Percentiles rank a stretch among this genome's conserved stretches.
Evolutionary conservation across 139 green algal genomes (phyloP).

Genomic region (Picochlorum costavermella): DNA sequence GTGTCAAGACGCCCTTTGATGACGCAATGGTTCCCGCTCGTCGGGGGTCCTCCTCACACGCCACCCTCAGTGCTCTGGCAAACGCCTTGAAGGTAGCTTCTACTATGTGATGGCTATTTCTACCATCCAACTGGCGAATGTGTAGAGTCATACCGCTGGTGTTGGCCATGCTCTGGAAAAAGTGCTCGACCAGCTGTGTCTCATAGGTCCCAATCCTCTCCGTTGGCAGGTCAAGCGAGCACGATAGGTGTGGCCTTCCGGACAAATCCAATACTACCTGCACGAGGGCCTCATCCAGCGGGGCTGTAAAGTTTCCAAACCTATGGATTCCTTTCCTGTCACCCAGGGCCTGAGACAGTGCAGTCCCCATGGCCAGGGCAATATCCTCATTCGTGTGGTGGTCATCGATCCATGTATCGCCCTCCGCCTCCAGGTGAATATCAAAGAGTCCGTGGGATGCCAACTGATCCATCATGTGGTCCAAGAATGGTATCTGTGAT

Average conservation of each 20-base stretch:
- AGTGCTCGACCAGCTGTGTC: slow-evolving; percentile 94
- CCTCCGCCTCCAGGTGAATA: slow-evolving; percentile 63
- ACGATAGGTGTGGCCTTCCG: slow-evolving; percentile 71
- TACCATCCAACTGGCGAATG: slow-evolving; percentile 78
- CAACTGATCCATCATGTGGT: slow-evolving; percentile 99
- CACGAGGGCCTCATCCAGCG: slow-evolving; percentile 90
- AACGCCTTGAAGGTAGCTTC: slow-evolving; percentile 99
- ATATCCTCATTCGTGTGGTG: slow-evolving; percentile 99
- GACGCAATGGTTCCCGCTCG: slow-evolving; percentile 68
- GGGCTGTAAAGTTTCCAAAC: slow-evolving; percentile 90
- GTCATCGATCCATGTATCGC: slow-evolving; percentile 97
- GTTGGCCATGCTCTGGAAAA: slow-evolving; percentile 92
- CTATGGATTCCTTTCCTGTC: slow-evolving; percentile 90
- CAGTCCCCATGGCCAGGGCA: slow-evolving; percentile 58
- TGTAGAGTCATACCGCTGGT: slow-evolving; percentile 87
- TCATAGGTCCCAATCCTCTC: slow-evolving; percentile 88
- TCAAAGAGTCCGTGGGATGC: slow-evolving; percentile 80
- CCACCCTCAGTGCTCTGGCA: slow-evolving; percentile 81
- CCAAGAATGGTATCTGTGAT: slow-evolving; percentile 80
- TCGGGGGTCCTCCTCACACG: slow-evolving; percentile 78
- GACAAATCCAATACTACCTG: slow-evolving; percentile 89
- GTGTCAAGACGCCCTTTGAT: slow-evolving; percentile 87
- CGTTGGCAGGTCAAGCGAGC: slow-evolving; percentile 71
- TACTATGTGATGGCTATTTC: slow-evolving; percentile 98
- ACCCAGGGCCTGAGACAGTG: slow-evolving; percentile 72